Evolutionary conservation across 371 early-diverging fungal species (phyloP).

Genomic region (Lichtheimia ornata): DNA sequence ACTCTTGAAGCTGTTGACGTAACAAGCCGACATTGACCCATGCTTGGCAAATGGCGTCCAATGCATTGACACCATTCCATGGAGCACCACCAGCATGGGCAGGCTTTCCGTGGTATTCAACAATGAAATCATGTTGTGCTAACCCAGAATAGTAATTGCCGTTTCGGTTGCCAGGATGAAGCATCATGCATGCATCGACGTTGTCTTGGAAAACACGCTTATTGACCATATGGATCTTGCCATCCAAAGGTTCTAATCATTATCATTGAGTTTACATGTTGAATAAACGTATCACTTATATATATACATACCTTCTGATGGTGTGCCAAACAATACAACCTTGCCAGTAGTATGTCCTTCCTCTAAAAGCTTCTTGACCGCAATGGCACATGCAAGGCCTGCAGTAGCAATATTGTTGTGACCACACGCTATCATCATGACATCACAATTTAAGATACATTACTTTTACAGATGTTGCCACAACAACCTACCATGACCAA

Average conservation of each 20-base stretch:
- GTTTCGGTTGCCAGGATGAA: slow-evolving; percentile 41
- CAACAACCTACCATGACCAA: slow-evolving; percentile 21
- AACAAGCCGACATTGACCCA: slow-evolving; percentile 64
- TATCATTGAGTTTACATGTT: background rate
- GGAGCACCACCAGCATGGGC: slow-evolving; percentile 57
- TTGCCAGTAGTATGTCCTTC: slow-evolving; percentile 50
- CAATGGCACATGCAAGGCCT: slow-evolving; percentile 67
- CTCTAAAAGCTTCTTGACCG: slow-evolving; percentile 57
- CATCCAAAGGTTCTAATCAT: slow-evolving; percentile 52
- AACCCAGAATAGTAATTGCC: slow-evolving; percentile 33
- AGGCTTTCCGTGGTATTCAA: slow-evolving; percentile 70
- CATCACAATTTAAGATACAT: background rate
- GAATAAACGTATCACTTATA: background rate
- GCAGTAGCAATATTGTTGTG: slow-evolving; percentile 72
- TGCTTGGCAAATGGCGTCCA: slow-evolving; percentile 68
- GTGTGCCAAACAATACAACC: slow-evolving; percentile 78
- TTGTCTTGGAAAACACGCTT: slow-evolving; percentile 57
- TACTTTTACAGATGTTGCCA: background rate
- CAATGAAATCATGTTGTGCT: slow-evolving; percentile 50
- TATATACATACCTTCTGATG: slow-evolving; percentile 64
- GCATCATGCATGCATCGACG: slow-evolving; percentile 76
- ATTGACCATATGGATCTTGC: slow-evolving; percentile 70
- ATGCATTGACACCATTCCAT: slow-evolving; percentile 56
- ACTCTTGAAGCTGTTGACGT: slow-evolving; percentile 60
- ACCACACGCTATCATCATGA: slow-evolving; percentile 51